Conservation (phyloP, 1,284 basidiomycete species). For the Termitomyces sp. region DNA sequence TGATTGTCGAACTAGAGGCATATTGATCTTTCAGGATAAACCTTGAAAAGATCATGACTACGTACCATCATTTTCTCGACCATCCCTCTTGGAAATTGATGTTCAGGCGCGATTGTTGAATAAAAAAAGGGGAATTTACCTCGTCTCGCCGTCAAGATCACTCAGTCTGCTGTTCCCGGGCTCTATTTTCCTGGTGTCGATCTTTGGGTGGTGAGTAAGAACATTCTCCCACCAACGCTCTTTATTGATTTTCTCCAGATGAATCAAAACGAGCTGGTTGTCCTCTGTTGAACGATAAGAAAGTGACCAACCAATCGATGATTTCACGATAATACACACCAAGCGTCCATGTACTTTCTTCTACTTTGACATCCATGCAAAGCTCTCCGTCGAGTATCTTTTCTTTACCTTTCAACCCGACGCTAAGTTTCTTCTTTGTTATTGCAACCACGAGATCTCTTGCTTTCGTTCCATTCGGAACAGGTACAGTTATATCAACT, state of each 20-base stretch:
- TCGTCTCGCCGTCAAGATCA: constrained; percentile 91
- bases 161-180: constrained; percentile 95
- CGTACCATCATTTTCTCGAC: constrained; percentile 99
- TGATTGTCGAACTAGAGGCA: constrained; percentile 88
- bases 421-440: constrained; percentile 76
- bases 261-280: constrained; percentile 65
- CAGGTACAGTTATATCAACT: constrained; percentile 77
- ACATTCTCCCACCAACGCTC: constrained; percentile 99
- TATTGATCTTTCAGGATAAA: neutral
- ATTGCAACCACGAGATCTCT: constrained; percentile 76
- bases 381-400: constrained; percentile 88
- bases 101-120: neutral
- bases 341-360: constrained; percentile 97
- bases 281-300: constrained; percentile 55
- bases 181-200: constrained; percentile 95
- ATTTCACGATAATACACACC: constrained; percentile 46
- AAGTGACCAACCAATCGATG: neutral
- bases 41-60: constrained; percentile 2
- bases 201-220: constrained; percentile 91
- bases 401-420: constrained; percentile 83
- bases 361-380: constrained; percentile 89
- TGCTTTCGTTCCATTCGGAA: constrained; percentile 83
- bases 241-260: constrained; percentile 85
- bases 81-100: constrained; percentile 65
- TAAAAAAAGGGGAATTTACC: constrained; percentile 37